Percentiles rank a stretch among this genome's conserved stretches.
Conservation (phyloP, 768 basidiomycete species). For the Trametopsis cervina region DNA sequence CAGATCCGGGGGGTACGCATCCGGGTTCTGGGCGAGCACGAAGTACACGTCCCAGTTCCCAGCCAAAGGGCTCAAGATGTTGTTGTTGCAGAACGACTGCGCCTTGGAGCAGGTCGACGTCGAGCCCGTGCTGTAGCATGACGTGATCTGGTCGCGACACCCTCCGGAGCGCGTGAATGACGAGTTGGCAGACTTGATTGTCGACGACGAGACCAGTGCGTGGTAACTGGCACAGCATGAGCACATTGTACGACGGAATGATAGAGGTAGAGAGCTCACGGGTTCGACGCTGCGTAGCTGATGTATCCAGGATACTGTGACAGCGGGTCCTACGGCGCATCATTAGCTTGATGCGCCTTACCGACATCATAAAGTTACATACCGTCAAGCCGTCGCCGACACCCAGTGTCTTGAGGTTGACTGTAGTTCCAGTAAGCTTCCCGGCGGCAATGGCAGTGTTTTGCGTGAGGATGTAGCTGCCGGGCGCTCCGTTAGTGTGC, state of each 20-base stretch:
- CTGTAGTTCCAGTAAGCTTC: slow-evolving; percentile 34
- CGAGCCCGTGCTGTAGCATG: slow-evolving; percentile 42
- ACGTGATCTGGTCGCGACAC: slow-evolving; percentile 46
- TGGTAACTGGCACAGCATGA: slow-evolving; percentile 32
- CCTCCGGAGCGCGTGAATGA: slow-evolving; percentile 38
- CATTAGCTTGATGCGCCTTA: not conserved
- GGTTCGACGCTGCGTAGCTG: slow-evolving; percentile 45
- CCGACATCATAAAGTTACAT: slow-evolving; percentile 10
- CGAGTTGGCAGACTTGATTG: slow-evolving; percentile 35
- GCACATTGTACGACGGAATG: not conserved
- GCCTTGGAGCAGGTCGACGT: slow-evolving; percentile 47
- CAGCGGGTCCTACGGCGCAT: slow-evolving; percentile 27
- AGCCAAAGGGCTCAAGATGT: slow-evolving; percentile 45
- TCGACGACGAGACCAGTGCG: slow-evolving; percentile 38
- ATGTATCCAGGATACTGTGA: slow-evolving; percentile 55
- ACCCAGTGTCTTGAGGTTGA: slow-evolving; percentile 59
- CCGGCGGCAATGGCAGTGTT: slow-evolving; percentile 49
- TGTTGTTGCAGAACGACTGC: slow-evolving; percentile 51
- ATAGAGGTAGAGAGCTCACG: slow-evolving; percentile 16
- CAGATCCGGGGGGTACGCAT: slow-evolving; percentile 43
- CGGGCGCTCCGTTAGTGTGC: not conserved
- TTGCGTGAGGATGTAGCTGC: slow-evolving; percentile 46
- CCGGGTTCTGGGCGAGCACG: slow-evolving; percentile 34
- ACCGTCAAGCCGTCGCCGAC: slow-evolving; percentile 60
- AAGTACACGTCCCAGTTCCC: slow-evolving; percentile 54